These are phyloP conservation scores for Luffa aegyptiaca DNA, from an alignment of 306 rosid genomes.

Conservation along the genomic window DNA sequence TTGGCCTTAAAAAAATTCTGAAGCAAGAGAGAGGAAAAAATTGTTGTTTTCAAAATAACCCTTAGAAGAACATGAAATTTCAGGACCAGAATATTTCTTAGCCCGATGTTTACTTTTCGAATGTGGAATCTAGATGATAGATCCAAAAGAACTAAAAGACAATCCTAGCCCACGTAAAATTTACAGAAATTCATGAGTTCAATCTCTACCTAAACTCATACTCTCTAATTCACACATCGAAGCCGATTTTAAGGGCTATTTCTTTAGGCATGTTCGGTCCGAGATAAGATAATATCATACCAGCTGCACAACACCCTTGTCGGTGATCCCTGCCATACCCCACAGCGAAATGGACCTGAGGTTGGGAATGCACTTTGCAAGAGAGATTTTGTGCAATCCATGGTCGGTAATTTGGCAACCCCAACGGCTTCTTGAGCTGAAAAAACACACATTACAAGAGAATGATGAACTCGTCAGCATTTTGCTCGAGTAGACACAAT, in stretches of 20 bases:
- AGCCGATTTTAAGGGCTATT: background rate
- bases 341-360: conserved; percentile 78
- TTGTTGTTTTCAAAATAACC: background rate
- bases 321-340: conserved; percentile 94
- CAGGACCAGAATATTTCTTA: background rate
- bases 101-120: background rate
- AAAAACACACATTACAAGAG: background rate
- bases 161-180: background rate
- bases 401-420: conserved; percentile 71
- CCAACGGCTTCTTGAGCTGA: conserved; percentile 88
- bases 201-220: background rate
- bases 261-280: background rate
- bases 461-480: background rate
- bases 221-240: background rate
- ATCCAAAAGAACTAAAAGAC: background rate
- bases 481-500: background rate
- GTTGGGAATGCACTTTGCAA: conserved; percentile 55
- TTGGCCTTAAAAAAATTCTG: background rate
- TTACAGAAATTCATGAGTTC: background rate
- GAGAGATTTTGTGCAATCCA: conserved; percentile 57
- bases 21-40: background rate
- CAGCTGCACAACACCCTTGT: conserved; percentile 76
- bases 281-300: conserved; percentile 25
- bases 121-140: background rate
- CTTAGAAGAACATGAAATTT: background rate